Evolutionary conservation across 352 stramenopile species (phyloP), one percentile per base, ranked within the genome.

Genomic region (Phytophthora sp.): DNA sequence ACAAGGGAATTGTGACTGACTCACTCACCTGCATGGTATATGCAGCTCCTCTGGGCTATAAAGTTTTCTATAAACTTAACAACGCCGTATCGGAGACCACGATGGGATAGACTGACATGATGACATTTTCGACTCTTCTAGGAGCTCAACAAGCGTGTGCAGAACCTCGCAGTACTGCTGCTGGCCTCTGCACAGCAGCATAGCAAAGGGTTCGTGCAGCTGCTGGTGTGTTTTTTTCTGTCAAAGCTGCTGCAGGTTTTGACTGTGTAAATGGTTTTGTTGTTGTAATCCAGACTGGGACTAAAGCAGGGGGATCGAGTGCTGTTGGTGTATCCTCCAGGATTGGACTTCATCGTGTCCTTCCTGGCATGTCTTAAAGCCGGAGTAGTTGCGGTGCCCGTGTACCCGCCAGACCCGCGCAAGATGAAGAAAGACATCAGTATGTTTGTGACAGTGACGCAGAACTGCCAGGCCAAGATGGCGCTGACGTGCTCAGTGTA

Each of bases 311-410:
- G 87, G 9, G 85, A 96, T 41, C 86, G 83, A 31, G 92, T 98
- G 18, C 71, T 99, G 33, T 83, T 99, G 21, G 96, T 99, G 26
- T 99, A 99, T 69, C 95, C 97, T 26, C 98, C 98, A 8, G 97
- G 89, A 0, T 81, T 99, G 9, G 94, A 99, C 52, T 99, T 99
- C 64, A 98, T 99, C 26, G 77, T 99, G 24, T 83, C 95, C 2
- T 99, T 99, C 65, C 63, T 99, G 12, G 96, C 94, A 1, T 99
- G 97, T 73, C 66, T 99, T 21, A 92, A 90, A 18, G 90, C 90
- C 13, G 92, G 93, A 29, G 73, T 99, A 16, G 88, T 99, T 7
- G 95, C 96, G 0, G 97, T 99, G 3, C 97, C 97, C 0, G 89
- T 96, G 44, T 95, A 93, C 54, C 85, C 85, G 23, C 87, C 87